Evolutionary conservation across 2,329 filamentous ascomycete genomes (phyloP).

Genomic region (Pyrenophora tritici-repentis): DNA sequence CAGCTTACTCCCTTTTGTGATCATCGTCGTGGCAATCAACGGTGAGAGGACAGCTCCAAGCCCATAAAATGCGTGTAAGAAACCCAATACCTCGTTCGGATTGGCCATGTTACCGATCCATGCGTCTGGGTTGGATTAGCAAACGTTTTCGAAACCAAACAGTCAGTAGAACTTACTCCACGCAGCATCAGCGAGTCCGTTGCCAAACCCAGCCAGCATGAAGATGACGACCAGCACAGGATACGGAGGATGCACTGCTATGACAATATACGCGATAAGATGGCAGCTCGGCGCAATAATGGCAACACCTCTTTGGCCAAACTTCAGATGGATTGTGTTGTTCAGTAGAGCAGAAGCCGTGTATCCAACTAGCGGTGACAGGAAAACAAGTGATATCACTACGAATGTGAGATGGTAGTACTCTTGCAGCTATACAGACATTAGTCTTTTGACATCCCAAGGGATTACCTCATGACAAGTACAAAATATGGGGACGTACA

Average conservation of each 20-base stretch:
- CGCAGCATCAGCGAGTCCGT: constrained; percentile 68
- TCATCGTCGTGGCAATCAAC: constrained; percentile 73
- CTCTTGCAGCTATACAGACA: constrained; percentile 56
- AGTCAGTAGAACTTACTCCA: constrained; percentile 43
- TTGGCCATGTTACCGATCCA: constrained; percentile 74
- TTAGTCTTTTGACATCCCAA: no score
- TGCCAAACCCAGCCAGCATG: constrained; percentile 71
- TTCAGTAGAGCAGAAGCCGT: constrained; percentile 66
- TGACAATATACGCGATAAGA: constrained; percentile 66
- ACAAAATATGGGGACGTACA: constrained; percentile 36
- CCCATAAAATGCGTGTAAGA: constrained; percentile 74
- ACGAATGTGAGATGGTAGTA: constrained; percentile 68
- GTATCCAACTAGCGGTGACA: constrained; percentile 70
- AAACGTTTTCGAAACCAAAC: not conserved
- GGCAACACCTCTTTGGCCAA: constrained; percentile 74
- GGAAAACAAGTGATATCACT: constrained; percentile 68
- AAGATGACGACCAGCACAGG: constrained; percentile 68
- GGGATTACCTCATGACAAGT: no score
- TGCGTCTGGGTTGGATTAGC: constrained; percentile 37
- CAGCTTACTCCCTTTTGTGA: constrained; percentile 61
- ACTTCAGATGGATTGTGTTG: constrained; percentile 65
- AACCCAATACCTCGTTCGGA: constrained; percentile 74
- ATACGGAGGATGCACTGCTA: constrained; percentile 71
- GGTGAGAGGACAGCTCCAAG: constrained; percentile 72
- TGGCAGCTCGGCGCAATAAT: constrained; percentile 67